Percentiles rank a stretch among this genome's conserved stretches.
These are phyloP conservation scores for Neurospora sp. DNA, from an alignment of 2,329 filamentous ascomycete species.

Conservation along the genomic window DNA sequence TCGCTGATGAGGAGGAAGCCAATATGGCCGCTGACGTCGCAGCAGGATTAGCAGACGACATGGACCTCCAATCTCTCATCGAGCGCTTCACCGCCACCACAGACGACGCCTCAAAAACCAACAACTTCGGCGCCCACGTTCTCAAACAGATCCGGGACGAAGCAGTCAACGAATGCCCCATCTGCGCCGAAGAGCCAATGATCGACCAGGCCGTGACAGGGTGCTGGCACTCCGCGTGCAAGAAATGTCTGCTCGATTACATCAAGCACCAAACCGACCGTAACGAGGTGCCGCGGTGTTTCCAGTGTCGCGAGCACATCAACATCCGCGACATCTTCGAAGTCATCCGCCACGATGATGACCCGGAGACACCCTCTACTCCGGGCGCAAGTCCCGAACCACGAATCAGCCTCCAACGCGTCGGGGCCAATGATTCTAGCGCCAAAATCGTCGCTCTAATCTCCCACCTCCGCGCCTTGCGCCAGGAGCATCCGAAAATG, in stretches of 20 bases:
- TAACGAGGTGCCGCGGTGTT: constrained; percentile 68
- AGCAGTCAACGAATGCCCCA: constrained; percentile 78
- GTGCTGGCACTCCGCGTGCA: constrained; percentile 97
- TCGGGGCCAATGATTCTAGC: constrained; percentile 60
- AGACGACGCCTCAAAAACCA: constrained; percentile 45
- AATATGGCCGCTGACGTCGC: constrained; percentile 66
- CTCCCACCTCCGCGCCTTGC: constrained; percentile 59
- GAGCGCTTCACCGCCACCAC: constrained; percentile 68
- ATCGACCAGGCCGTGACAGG: constrained; percentile 86
- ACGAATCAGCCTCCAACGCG: constrained; percentile 49
- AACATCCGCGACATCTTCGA: constrained; percentile 83
- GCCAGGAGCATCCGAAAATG: constrained; percentile 53
- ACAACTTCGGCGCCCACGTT: constrained; percentile 72
- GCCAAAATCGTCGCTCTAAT: constrained; percentile 81
- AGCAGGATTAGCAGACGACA: constrained; percentile 81
- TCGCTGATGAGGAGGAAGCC: constrained; percentile 81
- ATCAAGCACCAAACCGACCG: constrained; percentile 79
- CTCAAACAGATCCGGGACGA: constrained; percentile 87
- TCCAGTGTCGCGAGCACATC: constrained; percentile 79
- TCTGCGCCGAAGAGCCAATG: constrained; percentile 95
- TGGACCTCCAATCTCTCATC: constrained; percentile 84
- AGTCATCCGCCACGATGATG: constrained; percentile 69
- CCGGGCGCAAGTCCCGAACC: constrained; percentile 20
- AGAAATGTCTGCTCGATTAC: constrained; percentile 80
- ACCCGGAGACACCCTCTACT: constrained; percentile 29